Base-by-base conservation (phyloP, 345 rosid species). In the Toxicodendron radicans region DNA sequence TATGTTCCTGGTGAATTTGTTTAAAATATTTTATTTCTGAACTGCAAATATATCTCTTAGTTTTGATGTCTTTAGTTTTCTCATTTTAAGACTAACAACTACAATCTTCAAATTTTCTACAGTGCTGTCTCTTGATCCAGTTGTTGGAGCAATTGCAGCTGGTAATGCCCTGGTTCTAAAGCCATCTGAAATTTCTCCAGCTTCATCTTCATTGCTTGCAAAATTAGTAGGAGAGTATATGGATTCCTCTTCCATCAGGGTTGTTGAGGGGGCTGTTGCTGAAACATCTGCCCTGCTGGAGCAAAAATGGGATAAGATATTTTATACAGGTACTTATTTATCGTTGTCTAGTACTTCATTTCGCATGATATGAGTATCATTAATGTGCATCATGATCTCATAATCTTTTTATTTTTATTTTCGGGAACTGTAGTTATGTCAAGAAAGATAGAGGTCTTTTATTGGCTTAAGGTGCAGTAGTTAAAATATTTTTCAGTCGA, bases 251-350 rank as follows among this genome's bases (percentile, higher is more conserved):
- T 79, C 84, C 38, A 84, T 96, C 58, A 87, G 79, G 79, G 97
- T 96, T 73, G 89, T 96, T 10, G 97, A 92, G 85, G 98, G 98
- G 33, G 84, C 91, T 71, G 92, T 87, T 70, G 58, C 82, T 57
- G 98, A 92, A 85, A 92, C 95, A 68, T 68, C 91, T 72, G 87
- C 89, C 6, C 82, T 96, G 23, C 85, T 96, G 58, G 98, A 93
- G 65, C 99, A 96, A 58, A 96, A 89, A 75, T 96, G 98, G 99
- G 97, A 96, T 82, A 96, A 96, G 79, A 96, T 96, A 79, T 80
- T 89, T 71, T 96, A 93, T 77, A 96, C 99, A 88, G 99, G 99
- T 96, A 76, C 66, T 62, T 63, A 38, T 68, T 73, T 64, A 38
- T 53, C 38, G 58, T 61, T 71, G 1, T 33, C 70, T 10, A 43